A percentile compares a stretch with the other conserved stretches of the same genome.
phyloP scores from a whole-genome alignment of 768 basidiomycete genomes.

The Amanita inopinata region DNA sequence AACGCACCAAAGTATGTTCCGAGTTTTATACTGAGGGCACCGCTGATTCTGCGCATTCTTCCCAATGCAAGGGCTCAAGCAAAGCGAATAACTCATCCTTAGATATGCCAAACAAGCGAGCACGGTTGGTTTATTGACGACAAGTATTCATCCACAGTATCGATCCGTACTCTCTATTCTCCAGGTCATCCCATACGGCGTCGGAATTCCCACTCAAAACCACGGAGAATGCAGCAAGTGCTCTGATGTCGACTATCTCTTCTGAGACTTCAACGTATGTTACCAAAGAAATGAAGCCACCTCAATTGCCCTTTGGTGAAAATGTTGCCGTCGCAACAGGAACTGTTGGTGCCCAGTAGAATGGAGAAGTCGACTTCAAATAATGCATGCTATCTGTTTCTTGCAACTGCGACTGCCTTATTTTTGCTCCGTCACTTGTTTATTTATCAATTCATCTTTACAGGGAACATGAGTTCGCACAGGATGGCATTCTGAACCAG shows the following conservation, averaged over 20 bases:
- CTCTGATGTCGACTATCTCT: constrained; percentile 19
- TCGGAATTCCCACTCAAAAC: constrained; percentile 29
- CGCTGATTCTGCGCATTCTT: constrained; percentile 12
- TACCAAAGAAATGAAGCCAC: constrained; percentile 39
- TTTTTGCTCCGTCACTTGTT: constrained; percentile 26
- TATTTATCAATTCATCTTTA: constrained; percentile 34
- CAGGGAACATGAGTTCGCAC: constrained; percentile 21
- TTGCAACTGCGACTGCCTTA: constrained; percentile 11
- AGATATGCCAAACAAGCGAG: constrained; percentile 73
- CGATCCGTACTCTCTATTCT: constrained; percentile 17
- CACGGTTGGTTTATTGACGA: constrained; percentile 51
- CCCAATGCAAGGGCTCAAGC: constrained; percentile 39
- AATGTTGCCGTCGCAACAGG: constrained; percentile 44
- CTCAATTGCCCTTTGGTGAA: constrained; percentile 54
- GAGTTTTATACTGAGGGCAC: constrained; percentile 6
- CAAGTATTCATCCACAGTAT: constrained; percentile 13
- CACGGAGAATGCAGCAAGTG: constrained; percentile 29
- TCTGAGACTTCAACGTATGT: constrained; percentile 26
- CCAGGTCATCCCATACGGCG: constrained; percentile 37
- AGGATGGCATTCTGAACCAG: not conserved
- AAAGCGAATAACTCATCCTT: constrained; percentile 55
- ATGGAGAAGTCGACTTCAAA: constrained; percentile 8
- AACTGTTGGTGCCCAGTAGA: constrained; percentile 31
- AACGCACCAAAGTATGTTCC: constrained; percentile 58
- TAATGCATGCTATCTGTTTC: constrained; percentile 5